Base-by-base conservation (phyloP, 2,329 filamentous ascomycete genomes). In the Helminthosporium solani region DNA sequence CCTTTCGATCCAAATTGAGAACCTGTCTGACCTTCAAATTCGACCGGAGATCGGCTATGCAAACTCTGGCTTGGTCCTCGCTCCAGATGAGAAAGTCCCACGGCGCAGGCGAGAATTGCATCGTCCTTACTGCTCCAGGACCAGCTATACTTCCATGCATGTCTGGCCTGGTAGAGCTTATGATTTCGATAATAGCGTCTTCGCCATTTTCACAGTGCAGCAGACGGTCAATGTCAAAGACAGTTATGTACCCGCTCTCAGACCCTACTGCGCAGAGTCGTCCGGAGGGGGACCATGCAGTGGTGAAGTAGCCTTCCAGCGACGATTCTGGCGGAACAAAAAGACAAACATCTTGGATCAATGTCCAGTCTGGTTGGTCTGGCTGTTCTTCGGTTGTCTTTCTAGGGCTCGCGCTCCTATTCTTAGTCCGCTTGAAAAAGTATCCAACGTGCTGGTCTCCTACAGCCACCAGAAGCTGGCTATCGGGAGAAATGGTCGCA, bases 21-120 rank as follows among this genome's bases (percentile, higher is more conserved):
- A 87, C 78, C 64, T 94, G 88, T 36, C 85, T 82, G 41, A 82
- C 78, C 37, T 79, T 75, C 51, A 89, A 84, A 18, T 84, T 81
- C 56, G 76, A 80, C 23, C 88, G 80, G 40, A 88, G 72, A 67
- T 94, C 88, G 4, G 86, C 86, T 31, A 92, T 76, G 30, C 87
- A 88, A 14, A 91, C 77, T 45, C 84, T 78, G 3, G 86, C 87
- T 52, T 88, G 85, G 60, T 96, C 88, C 70, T 99, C 94, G 7
- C 90, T 88, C 91, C 94, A 97, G 6, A 95, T 87, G 33, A 99
- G 75, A 15, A 99, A 80, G 64, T 96, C 92, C 76, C 86, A 92
- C 0, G 91, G 89, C 1, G 88, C 87, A 0, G 92, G 91, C 3
- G 88, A 90, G 66, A 99, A 99, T 1, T 86, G 80, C 87, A 97